A percentile compares a stretch with the other conserved stretches of the same genome.
These are phyloP conservation scores for Chrysoporthe cubensis DNA, from an alignment of 2,329 filamentous ascomycete species.

Conservation along the genomic window DNA sequence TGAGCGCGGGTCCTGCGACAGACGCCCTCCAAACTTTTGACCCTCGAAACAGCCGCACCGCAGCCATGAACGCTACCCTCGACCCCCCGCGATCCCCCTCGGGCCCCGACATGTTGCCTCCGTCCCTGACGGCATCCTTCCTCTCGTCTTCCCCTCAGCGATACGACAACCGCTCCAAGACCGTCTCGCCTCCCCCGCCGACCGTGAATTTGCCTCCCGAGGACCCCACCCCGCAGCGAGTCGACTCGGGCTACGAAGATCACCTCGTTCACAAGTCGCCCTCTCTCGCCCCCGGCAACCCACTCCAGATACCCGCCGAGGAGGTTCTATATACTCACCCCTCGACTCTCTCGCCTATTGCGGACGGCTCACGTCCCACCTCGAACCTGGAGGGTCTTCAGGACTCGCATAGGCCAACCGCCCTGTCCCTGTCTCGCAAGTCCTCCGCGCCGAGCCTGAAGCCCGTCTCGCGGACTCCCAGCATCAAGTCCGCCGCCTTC, in stretches of 20 bases:
- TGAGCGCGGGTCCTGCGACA: conserved; percentile 33
- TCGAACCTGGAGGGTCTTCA: conserved; percentile 16
- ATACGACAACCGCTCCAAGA: conserved; percentile 35
- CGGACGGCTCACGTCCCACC: conserved; percentile 25
- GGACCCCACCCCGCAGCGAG: conserved; percentile 26
- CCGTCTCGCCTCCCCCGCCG: conserved; percentile 39
- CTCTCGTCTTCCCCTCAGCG: conserved; percentile 18
- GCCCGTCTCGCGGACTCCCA: conserved; percentile 62
- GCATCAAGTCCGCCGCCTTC: conserved; percentile 58
- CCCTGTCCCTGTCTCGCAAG: conserved; percentile 42
- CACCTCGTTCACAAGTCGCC: conserved; percentile 26
- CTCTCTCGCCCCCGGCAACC: conserved; percentile 19
- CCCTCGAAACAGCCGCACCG: conserved; percentile 32
- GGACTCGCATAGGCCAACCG: conserved; percentile 34
- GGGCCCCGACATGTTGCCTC: conserved; percentile 21
- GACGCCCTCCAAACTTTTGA: conserved; percentile 31
- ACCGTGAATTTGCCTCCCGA: conserved; percentile 29
- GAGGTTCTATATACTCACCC: conserved; percentile 28
- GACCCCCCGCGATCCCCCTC: conserved; percentile 25
- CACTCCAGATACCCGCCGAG: conserved; percentile 31
- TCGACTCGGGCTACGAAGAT: conserved; percentile 25
- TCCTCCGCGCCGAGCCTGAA: conserved; percentile 51
- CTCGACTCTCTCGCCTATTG: conserved; percentile 31
- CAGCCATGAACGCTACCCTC: conserved; percentile 31
- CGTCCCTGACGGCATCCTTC: conserved; percentile 26